Evolutionary conservation across 768 basidiomycete species (phyloP).

Genomic region (Boletus vermiculosoides): DNA sequence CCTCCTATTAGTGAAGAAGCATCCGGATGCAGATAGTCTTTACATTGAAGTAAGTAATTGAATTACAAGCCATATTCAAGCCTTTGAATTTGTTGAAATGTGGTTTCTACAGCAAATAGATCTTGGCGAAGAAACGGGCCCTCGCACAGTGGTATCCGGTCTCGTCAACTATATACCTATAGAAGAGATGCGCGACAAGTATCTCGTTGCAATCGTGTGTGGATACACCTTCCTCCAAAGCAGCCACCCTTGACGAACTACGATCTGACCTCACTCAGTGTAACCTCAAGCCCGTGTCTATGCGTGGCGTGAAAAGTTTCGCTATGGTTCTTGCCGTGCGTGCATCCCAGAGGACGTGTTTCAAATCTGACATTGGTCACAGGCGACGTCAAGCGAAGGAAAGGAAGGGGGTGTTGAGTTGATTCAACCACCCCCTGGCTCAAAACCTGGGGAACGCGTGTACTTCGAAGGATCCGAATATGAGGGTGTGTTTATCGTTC

Average conservation of each 20-base stretch:
- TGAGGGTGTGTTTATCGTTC: constrained; percentile 53
- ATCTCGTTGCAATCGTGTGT: constrained; percentile 79
- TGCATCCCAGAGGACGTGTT: background rate
- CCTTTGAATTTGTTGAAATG: background rate
- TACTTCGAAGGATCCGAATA: constrained; percentile 93
- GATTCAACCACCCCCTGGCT: constrained; percentile 80
- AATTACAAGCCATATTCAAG: background rate
- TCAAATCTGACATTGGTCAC: constrained; percentile 2
- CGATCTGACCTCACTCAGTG: constrained; percentile 45
- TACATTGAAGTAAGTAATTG: constrained; percentile 75
- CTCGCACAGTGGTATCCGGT: constrained; percentile 94
- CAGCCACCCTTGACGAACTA: background rate
- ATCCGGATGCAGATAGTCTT: constrained; percentile 97
- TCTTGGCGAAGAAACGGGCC: constrained; percentile 91
- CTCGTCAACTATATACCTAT: constrained; percentile 96
- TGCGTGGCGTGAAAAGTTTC: constrained; percentile 97
- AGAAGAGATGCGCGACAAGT: constrained; percentile 85
- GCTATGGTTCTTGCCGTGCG: constrained; percentile 95
- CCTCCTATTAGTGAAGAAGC: constrained; percentile 70
- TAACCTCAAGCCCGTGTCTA: constrained; percentile 92
- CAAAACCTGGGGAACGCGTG: constrained; percentile 88
- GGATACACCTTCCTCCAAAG: background rate
- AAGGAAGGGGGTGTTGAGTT: constrained; percentile 91
- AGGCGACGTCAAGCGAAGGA: constrained; percentile 90
- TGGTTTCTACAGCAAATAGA: constrained; percentile 77